Conservation (phyloP, 2,329 filamentous ascomycete genomes). For the Colletotrichum orbiculare region DNA sequence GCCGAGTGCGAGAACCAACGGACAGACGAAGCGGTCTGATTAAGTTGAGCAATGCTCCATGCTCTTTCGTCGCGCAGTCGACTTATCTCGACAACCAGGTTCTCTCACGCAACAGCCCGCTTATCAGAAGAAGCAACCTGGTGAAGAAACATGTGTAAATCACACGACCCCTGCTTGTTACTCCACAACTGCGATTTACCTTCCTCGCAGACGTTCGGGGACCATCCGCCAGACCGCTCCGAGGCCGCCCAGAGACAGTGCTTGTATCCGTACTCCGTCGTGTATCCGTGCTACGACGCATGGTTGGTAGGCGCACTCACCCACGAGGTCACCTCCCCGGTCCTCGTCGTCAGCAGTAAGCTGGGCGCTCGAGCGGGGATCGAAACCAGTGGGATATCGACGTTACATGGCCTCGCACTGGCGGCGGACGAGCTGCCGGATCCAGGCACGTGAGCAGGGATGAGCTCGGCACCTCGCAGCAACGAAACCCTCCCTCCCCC, state of each 20-base stretch:
- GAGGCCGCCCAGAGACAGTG: too few species aligned
- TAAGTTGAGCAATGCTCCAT: too few species aligned
- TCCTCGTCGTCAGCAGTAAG: constrained; percentile 1
- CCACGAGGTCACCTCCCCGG: constrained; percentile 3
- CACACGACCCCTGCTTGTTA: background rate
- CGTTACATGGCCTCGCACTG: constrained; percentile 31
- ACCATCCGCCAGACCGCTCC: constrained; percentile 12
- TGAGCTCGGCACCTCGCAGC: constrained; percentile 25
- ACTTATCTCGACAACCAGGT: too few species aligned
- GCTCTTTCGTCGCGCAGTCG: too few species aligned
- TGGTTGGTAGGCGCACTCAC: background rate
- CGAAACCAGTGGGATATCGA: constrained; percentile 15
- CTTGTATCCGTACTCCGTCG: too few species aligned
- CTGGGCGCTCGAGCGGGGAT: constrained; percentile 16
- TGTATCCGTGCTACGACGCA: too few species aligned
- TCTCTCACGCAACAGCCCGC: too few species aligned
- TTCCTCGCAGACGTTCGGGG: background rate
- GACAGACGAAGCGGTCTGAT: too few species aligned
- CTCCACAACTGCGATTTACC: constrained; percentile 13
- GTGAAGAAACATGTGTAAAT: too few species aligned
- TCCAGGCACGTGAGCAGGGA: constrained; percentile 26
- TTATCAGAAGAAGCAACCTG: too few species aligned
- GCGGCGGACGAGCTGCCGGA: constrained; percentile 33
- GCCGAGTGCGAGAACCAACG: too few species aligned
- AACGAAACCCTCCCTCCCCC: background rate